Evolutionary conservation across 2,329 filamentous ascomycete genomes (phyloP), one percentile per base, ranked within the genome.

Genomic region (Septoria petroselini): DNA sequence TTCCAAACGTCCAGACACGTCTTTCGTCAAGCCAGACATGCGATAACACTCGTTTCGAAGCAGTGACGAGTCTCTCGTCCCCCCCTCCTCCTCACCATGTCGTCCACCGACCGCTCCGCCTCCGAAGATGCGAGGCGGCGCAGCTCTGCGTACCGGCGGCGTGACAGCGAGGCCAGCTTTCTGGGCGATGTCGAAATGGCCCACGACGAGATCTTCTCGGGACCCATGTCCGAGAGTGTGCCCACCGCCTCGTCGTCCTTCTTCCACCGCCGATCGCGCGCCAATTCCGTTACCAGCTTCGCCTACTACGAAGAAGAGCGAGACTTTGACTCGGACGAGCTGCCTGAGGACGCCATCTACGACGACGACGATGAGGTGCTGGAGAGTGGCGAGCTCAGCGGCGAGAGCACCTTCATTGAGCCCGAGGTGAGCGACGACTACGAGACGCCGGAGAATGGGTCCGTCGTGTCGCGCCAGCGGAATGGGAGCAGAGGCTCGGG

Each of bases 101-200:
- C 35, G 4, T 7, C 35, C 27, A 41, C 29, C 37, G 58, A 62
- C 37, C 52, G 54, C 11, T 54, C 58, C 18, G n/a, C n/a, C n/a
- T 48, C 53, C 27, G 50, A 52, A 33, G 40, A 33, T 18, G 14
- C 30, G 40, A 46, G 54, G 50, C 57, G 61, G 29, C 56, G 55
- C 35, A 60, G 61, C 46, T 56, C 55, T 50, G 55, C 58, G 41
- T 56, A 65, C 52, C 88, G 88, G 69, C 76, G 84, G 46, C 76
- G 85, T 48, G 76, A 77, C 58, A 89, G 86, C 71, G 82, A 78
- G 70, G 60, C 60, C 27, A 62, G 57, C 70, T 84, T 96, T 60
- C 85, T 95, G 61, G 89, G 89, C 59, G 89, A 95, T 70, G 91
- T 97, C n/a, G 91, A 96, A 68, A 97, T 98, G 93, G 91, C 93